Evolutionary conservation across 768 basidiomycete species (phyloP), one percentile per base, ranked within the genome.

Genomic region (Tylopilus intermedius): DNA sequence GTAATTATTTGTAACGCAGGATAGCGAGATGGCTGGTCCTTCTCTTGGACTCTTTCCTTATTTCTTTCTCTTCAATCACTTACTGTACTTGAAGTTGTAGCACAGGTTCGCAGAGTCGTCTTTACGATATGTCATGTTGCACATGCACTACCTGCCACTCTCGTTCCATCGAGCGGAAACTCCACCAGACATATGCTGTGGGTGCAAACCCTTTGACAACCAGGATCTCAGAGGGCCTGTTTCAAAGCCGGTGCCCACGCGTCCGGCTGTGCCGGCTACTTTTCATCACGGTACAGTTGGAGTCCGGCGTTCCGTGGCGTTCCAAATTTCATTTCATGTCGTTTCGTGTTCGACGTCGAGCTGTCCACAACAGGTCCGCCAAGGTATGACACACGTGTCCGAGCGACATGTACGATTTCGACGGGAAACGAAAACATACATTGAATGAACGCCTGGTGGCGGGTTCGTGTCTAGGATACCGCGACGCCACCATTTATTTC

Each of bases 1-100:
- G 33, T 52, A 53, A 61, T 64, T 66, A 55, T 64, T 56, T 42
- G 47, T 56, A 66, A 61, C 35, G 51, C 54, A 45, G 54, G 52
- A 49, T 35, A 37, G 38, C 30, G 53, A 37, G 57, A 45, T 50
- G 30, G 30, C 63, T n/a, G 64, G 63, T 45, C 40, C 33, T 60
- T 54, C 51, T 45, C 43, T 42, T n/a, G 30, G 24, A 26, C 54
- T 51, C 48, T 49, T 50, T 53, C 50, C 55, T 30, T 50, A 29
- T 51, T 30, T 45, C 14, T 14, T 18, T 44, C 30, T 21, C 33
- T 35, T 14, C n/a, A 14, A 27, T 8, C 7, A 14, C 22, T 35
- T 22, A 11, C 45, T 46, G 24, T 50, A 33, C 37, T 40, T 24
- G 37, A 33, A 18, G 22, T 39, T 59, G 37, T 24, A 30, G 43